phyloP scores from a whole-genome alignment of 177 flowering plant genomes.

The Tripterygium wilfordii region DNA sequence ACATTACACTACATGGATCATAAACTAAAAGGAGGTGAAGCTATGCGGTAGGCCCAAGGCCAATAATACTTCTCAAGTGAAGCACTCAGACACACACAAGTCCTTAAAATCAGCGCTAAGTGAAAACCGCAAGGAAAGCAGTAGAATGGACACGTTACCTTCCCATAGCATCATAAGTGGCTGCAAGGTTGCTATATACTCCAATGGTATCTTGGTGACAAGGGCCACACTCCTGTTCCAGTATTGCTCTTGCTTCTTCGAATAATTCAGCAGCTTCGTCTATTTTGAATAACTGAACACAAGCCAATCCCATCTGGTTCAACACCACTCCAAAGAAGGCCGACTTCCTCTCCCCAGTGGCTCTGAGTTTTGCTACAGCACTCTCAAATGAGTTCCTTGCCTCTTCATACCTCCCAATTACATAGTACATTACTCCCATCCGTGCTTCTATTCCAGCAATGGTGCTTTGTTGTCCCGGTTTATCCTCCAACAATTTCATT shows the following conservation, averaged over 20 bases:
- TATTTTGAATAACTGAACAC: slow-evolving; percentile 83
- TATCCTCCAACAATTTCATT: slow-evolving; percentile 76
- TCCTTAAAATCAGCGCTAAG: too few species aligned
- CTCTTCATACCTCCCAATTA: slow-evolving; percentile 79
- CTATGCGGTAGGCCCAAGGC: too few species aligned
- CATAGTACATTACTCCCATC: slow-evolving; percentile 87
- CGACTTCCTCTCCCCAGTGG: slow-evolving; percentile 86
- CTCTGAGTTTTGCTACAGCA: slow-evolving; percentile 78
- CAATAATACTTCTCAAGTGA: too few species aligned
- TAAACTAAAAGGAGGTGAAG: too few species aligned
- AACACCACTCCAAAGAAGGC: slow-evolving; percentile 90
- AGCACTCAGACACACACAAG: too few species aligned
- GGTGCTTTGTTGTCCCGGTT: slow-evolving; percentile 82
- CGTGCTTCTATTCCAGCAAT: slow-evolving; percentile 94
- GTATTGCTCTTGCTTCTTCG: slow-evolving; percentile 79
- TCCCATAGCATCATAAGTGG: slow-evolving; percentile 96
- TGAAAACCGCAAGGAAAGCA: too few species aligned
- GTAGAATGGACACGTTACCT: too few species aligned
- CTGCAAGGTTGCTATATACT: slow-evolving; percentile 90
- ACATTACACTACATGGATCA: too few species aligned
- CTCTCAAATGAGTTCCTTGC: slow-evolving; percentile 69
- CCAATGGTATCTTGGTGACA: slow-evolving; percentile 93
- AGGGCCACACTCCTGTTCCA: slow-evolving; percentile 80
- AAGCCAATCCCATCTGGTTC: slow-evolving; percentile 96
- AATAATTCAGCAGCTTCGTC: slow-evolving; percentile 90